Evolutionary conservation across 2,329 filamentous ascomycete genomes (phyloP), one percentile per base, ranked within the genome.

Genomic region (Pseudocercospora fuligena): DNA sequence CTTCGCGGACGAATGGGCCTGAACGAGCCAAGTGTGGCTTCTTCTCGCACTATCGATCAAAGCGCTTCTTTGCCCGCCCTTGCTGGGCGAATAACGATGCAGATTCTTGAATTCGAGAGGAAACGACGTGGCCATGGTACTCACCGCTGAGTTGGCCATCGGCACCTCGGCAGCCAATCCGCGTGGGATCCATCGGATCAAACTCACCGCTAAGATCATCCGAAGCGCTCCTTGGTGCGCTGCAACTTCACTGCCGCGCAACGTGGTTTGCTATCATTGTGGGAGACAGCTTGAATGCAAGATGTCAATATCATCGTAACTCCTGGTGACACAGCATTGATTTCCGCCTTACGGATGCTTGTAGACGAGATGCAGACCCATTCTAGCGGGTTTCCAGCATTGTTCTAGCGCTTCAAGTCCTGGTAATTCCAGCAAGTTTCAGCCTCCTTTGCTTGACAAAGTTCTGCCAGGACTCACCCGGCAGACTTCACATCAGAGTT

Each of bases 361-460:
- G 40, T 60, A 60, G 25, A 60, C 57, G 57, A 60, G 36, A 60
- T 46, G 57, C 57, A 60, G 5, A 19, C n/a, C 40, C 49, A n/a
- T 36, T 60, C 51, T 66, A 59, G 59, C 59, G 64, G 46, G 25
- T 43, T 62, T 59, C 59, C 51, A 31, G 23, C 47, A 49, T 8
- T 12, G 36, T 66, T 61, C 59, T 59, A 66, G 51, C 59, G 11
- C 25, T 46, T 40, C 56, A 19, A 47, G 29, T 36, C 58, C 57
- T 36, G n/a, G 29, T 33, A 58, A 58, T 25, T 27, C 29, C 57
- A 60, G 33, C 33, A 46, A 60, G 58, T 62, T 62, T 62, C 63
- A 62, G 51, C 63, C 40, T 53, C 51, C 59, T 27, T 27, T 53
- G 49, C 36, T 56, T 40, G 25, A 65, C 63, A 40, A 33, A 51